Base-by-base conservation (phyloP, 164 flowering plant species). In the Paratinospora sagittata region DNA sequence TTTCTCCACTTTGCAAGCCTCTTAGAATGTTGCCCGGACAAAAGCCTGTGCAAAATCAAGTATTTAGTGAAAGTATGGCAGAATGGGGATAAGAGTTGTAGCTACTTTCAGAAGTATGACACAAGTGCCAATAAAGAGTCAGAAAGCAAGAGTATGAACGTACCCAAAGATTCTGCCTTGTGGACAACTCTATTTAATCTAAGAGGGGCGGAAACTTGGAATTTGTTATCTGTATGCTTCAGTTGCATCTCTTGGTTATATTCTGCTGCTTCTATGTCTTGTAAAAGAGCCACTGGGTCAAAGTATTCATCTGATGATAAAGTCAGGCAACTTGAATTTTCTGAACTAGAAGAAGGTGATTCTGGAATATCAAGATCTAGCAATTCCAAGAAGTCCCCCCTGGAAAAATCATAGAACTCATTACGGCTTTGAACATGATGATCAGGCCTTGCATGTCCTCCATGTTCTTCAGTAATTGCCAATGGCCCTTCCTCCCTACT, bases 381-480 rank as follows among this genome's bases (percentile, higher is more conserved):
- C 77, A 84, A 64, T 74, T 88, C 91, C 73, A 88, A 69, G 80
- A 9, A 86, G 73, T 86, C 87, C 8, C 71, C 89, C 60, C 67
- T 71, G n/a, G 61, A 6, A 23, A 55, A 21, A 55, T 21, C 11
- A n/a, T 55, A 5, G 21, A 17, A 19, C 61, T 55, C 61, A 55
- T n/a, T 21, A 0, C 6, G 24, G 24, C 61, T 23, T 55, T 55
- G 61, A 2, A 23, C 58, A 49, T 43, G 66, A 71, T 17, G 17
- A 66, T 70, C 70, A 57, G 68, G 55, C 49, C 62, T 69, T 33
- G 61, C 68, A 11, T 39, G 43, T 33, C 13, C 57, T 17, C 55
- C 4, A 69, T 60, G 7, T 17, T 45, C 67, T 19, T 19, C 68
- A 10, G 47, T 17, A 19, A 72, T 33, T 14, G 27, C 66, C 16